phyloP scores from a whole-genome alignment of 2,329 filamentous ascomycete genomes.

The Ophiostoma pallidulum region DNA sequence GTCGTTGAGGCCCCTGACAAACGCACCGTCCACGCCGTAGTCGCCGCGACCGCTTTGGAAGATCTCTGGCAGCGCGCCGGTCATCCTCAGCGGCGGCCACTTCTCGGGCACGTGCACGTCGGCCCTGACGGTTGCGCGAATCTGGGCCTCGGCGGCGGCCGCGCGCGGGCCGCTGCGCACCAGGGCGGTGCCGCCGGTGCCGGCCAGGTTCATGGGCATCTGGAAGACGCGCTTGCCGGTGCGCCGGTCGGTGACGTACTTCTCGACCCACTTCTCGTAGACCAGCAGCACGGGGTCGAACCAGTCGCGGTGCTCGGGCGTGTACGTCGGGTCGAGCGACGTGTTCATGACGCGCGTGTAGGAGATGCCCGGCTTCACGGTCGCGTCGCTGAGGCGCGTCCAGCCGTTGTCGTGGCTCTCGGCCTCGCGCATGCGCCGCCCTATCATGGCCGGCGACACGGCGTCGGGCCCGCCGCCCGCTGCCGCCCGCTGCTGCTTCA shows the following conservation, averaged over 20 bases:
- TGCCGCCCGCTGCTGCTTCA: too few relatives aligned
- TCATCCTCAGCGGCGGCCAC: not conserved
- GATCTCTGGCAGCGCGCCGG: not conserved
- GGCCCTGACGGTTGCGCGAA: not conserved
- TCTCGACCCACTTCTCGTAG: slow-evolving; percentile 16
- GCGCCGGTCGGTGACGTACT: not conserved
- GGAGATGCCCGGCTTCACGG: not conserved
- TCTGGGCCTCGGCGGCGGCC: not conserved
- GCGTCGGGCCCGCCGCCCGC: not conserved
- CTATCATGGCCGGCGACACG: not conserved
- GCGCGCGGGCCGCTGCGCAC: not conserved
- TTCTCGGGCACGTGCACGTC: slow-evolving; percentile 1
- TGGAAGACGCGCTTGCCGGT: slow-evolving; percentile 9
- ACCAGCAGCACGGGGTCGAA: slow-evolving; percentile 13
- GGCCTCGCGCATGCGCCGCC: not conserved
- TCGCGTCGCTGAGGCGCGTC: slow-evolving; percentile 7
- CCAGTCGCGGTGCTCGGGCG: not conserved
- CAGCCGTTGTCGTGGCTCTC: slow-evolving; percentile 1
- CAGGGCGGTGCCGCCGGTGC: not conserved
- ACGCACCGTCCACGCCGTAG: not conserved
- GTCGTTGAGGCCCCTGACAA: not conserved
- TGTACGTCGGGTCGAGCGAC: not conserved
- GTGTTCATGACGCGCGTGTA: slow-evolving; percentile 11
- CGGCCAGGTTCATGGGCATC: slow-evolving; percentile 12
- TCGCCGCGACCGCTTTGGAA: not conserved